Conservation (phyloP, 1,139 yeast genomes). For the Arxiozyma heterogenica region DNA sequence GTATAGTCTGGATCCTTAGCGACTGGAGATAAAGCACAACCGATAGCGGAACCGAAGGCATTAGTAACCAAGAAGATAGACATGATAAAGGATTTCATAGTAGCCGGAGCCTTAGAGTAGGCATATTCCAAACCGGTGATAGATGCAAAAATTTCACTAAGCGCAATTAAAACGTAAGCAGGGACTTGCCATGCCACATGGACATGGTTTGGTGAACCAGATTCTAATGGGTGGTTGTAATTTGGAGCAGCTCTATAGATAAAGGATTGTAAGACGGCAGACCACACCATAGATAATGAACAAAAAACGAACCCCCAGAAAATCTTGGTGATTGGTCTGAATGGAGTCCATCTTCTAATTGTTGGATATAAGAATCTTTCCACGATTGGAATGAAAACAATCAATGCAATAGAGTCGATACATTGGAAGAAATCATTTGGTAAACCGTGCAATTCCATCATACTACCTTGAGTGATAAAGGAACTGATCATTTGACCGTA, state of each 20-base stretch:
- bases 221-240: constrained; percentile 48
- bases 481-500: constrained; percentile 60
- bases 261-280: constrained; percentile 70
- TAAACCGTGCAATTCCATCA: constrained; percentile 56
- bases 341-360: constrained; percentile 48
- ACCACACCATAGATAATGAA: constrained; percentile 62
- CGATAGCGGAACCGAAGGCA: constrained; percentile 63
- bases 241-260: constrained; percentile 73
- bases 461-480: constrained; percentile 57
- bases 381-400: constrained; percentile 54
- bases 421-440: constrained; percentile 65
- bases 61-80: constrained; percentile 53
- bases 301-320: constrained; percentile 68
- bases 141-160: constrained; percentile 61
- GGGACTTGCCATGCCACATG: constrained; percentile 38
- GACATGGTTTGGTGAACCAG: constrained; percentile 32
- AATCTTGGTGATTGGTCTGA: constrained; percentile 66
- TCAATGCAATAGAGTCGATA: constrained; percentile 59
- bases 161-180: constrained; percentile 50
- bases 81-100: constrained; percentile 61
- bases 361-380: constrained; percentile 51
- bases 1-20: constrained; percentile 59
- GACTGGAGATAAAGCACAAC: constrained; percentile 61
- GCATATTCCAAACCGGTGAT: constrained; percentile 66
- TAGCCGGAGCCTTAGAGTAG: constrained; percentile 57